These are phyloP conservation scores for Phialophora expanda DNA, from an alignment of 2,329 filamentous ascomycete genomes.

Conservation along the genomic window DNA sequence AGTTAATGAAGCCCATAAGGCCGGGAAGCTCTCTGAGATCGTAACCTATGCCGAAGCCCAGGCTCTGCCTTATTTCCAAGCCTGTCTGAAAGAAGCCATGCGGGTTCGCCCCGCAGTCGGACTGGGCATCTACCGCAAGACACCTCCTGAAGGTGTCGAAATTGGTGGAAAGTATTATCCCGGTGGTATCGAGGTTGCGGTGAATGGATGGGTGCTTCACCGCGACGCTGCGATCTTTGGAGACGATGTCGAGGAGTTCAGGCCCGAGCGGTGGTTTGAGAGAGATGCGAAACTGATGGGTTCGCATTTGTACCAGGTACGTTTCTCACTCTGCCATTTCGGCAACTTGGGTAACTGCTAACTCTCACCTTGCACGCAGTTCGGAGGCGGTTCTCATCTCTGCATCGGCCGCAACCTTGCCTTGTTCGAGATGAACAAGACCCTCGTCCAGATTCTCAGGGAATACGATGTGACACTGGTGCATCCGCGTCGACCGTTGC, in stretches of 20 bases:
- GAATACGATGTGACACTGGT: slow-evolving; percentile 61
- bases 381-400: slow-evolving; percentile 61
- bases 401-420: slow-evolving; percentile 63
- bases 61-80: slow-evolving; percentile 36
- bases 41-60: slow-evolving; percentile 38
- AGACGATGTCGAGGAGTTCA: slow-evolving; percentile 48
- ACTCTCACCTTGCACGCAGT: slow-evolving; percentile 39
- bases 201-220: slow-evolving; percentile 51
- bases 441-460: slow-evolving; percentile 59
- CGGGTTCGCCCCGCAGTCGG: slow-evolving; percentile 40
- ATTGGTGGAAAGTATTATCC: slow-evolving; percentile 36
- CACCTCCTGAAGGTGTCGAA: slow-evolving; percentile 37
- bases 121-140: slow-evolving; percentile 40
- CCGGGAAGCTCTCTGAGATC: slow-evolving; percentile 33
- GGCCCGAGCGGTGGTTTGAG: slow-evolving; percentile 55
- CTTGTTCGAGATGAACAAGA: slow-evolving; percentile 65
- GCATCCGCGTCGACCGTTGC: slow-evolving; percentile 56
- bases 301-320: slow-evolving; percentile 60
- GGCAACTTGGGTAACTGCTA: not conserved
- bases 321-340: slow-evolving; percentile 8
- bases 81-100: slow-evolving; percentile 39
- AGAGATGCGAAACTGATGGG: slow-evolving; percentile 55
- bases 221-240: slow-evolving; percentile 49
- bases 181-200: slow-evolving; percentile 34
- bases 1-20: slow-evolving; percentile 29